Evolutionary conservation across 768 basidiomycete species (phyloP).

Genomic region (Tulasnella sp.): DNA sequence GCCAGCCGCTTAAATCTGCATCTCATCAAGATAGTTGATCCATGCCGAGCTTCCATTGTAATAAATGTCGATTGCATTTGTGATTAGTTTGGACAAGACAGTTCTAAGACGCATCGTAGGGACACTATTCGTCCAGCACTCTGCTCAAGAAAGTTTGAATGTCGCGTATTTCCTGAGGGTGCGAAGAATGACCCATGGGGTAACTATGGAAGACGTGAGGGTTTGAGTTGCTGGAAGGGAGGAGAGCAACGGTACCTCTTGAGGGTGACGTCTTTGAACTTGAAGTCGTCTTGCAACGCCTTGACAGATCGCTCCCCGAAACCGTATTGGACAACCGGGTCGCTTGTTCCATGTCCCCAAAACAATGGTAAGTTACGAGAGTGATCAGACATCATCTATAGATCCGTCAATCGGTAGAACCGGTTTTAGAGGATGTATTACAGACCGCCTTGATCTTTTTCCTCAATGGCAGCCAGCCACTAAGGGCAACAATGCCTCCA

Average conservation of each 20-base stretch:
- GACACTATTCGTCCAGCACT: neutral
- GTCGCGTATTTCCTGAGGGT: constrained; percentile 53
- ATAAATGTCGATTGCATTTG: too few relatives aligned
- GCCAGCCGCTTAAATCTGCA: neutral
- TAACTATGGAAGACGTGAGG: constrained; percentile 25
- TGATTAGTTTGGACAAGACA: too few relatives aligned
- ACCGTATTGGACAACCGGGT: constrained; percentile 54
- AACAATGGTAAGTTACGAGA: constrained; percentile 61
- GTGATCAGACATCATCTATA: constrained; percentile 48
- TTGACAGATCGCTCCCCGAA: constrained; percentile 45
- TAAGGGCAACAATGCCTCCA: constrained; percentile 59
- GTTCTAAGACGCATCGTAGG: too few relatives aligned
- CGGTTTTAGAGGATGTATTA: neutral
- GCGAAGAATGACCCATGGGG: constrained; percentile 54
- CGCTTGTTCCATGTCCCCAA: constrained; percentile 71
- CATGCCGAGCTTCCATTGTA: too few relatives aligned
- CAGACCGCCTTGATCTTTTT: constrained; percentile 53
- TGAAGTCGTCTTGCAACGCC: constrained; percentile 42
- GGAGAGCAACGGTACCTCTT: constrained; percentile 11
- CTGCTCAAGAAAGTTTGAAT: constrained; percentile 57
- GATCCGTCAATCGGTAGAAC: constrained; percentile 12
- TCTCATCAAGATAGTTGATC: too few relatives aligned
- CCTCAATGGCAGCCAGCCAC: constrained; percentile 65
- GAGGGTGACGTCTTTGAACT: constrained; percentile 33
- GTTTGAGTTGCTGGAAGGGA: constrained; percentile 13